phyloP scores from a whole-genome alignment of 257 asterid species.

The Euphrasia confusa region DNA sequence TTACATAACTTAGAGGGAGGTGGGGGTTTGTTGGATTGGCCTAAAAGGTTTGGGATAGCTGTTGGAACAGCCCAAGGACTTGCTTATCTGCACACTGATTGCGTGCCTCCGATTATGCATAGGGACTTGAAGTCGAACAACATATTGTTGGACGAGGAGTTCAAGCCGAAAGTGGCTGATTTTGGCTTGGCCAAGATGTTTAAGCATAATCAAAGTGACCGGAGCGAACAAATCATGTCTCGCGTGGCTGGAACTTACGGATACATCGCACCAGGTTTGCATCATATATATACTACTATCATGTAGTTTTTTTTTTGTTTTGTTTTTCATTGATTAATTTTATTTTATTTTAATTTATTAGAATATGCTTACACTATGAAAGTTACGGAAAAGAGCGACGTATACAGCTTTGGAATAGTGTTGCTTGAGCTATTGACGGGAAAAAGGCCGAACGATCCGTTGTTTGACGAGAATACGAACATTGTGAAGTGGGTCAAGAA shows the following conservation, averaged over 20 bases:
- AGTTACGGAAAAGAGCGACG: slow-evolving; percentile 70
- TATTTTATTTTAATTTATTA: slow-evolving; percentile 19
- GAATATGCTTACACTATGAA: slow-evolving; percentile 64
- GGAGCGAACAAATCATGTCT: slow-evolving; percentile 52
- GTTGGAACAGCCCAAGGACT: slow-evolving; percentile 79
- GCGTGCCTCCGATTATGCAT: too few species aligned
- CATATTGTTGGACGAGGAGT: too few species aligned
- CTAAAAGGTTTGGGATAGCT: slow-evolving; percentile 55
- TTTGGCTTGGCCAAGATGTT: slow-evolving; percentile 73
- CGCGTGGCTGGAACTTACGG: slow-evolving; percentile 80
- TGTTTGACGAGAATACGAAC: slow-evolving; percentile 50
- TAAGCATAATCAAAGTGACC: slow-evolving; percentile 26
- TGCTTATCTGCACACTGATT: slow-evolving; percentile 39
- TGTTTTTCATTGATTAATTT: too few species aligned
- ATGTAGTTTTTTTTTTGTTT: too few species aligned
- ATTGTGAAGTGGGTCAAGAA: slow-evolving; percentile 54
- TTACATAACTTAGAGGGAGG: slow-evolving; percentile 41
- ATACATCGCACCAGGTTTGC: slow-evolving; percentile 79
- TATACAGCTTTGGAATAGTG: slow-evolving; percentile 70
- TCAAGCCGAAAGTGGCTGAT: slow-evolving; percentile 43
- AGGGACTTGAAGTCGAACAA: too few species aligned
- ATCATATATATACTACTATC: too few species aligned
- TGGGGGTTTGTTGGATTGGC: slow-evolving; percentile 62
- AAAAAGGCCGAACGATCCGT: slow-evolving; percentile 46
- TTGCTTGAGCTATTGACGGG: slow-evolving; percentile 61